Evolutionary conservation across 177 flowering plant species (phyloP).

Genomic region (Vitis hybrid): DNA sequence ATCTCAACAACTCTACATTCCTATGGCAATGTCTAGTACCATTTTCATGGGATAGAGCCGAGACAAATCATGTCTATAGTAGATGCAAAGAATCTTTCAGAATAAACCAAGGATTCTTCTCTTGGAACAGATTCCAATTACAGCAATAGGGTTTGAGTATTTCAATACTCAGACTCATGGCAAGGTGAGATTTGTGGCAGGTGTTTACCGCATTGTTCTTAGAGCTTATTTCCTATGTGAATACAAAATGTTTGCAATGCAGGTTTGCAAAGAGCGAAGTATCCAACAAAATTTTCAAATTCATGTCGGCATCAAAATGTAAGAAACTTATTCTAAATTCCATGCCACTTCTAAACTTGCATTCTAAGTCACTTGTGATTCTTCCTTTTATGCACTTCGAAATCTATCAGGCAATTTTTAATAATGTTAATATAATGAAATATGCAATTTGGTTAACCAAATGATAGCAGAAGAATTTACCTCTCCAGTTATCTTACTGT

Average conservation of each 20-base stretch:
- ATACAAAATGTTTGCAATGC: no score
- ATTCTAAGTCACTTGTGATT: neutral
- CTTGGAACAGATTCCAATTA: neutral
- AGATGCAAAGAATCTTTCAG: neutral
- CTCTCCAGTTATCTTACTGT: slow-evolving; percentile 88
- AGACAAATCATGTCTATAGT: neutral
- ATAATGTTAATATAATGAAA: neutral
- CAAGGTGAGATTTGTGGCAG: neutral
- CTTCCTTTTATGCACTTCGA: neutral
- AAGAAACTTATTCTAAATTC: neutral
- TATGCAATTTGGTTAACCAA: neutral
- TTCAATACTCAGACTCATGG: neutral
- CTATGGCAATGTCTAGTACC: neutral
- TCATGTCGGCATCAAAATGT: no score
- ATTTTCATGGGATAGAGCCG: neutral
- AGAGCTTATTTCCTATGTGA: neutral
- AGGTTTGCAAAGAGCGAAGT: no score
- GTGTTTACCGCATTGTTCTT: neutral
- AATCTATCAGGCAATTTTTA: neutral
- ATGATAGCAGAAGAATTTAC: slow-evolving; percentile 31
- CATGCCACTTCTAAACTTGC: neutral
- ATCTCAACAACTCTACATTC: no score
- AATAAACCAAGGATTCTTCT: neutral
- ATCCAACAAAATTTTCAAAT: neutral
- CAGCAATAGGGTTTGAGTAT: neutral